Evolutionary conservation across 2,329 filamentous ascomycete species (phyloP).

Genomic region (Dissoconium aciculare): DNA sequence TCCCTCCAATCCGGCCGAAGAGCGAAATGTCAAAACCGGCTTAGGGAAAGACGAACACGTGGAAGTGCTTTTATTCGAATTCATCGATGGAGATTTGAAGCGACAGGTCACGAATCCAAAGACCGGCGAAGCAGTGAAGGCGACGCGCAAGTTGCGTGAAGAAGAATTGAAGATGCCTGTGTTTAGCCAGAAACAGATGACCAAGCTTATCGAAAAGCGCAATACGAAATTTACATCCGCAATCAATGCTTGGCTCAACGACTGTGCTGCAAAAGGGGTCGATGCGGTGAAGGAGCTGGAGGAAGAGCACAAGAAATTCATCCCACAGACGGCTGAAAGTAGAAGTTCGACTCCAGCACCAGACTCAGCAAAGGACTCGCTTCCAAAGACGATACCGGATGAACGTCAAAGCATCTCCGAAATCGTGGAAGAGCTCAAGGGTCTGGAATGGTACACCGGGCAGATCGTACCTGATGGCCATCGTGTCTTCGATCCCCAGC

Average conservation of each 20-base stretch:
- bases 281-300: slow-evolving; percentile 56
- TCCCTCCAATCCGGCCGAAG: slow-evolving; percentile 25
- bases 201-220: slow-evolving; percentile 71
- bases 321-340: slow-evolving; percentile 45
- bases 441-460: slow-evolving; percentile 71
- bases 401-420: slow-evolving; percentile 69
- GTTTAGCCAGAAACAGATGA: slow-evolving; percentile 85
- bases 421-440: slow-evolving; percentile 71
- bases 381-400: slow-evolving; percentile 60
- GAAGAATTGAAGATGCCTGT: slow-evolving; percentile 84
- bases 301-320: slow-evolving; percentile 41
- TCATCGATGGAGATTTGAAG: slow-evolving; percentile 80
- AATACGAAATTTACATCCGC: slow-evolving; percentile 71
- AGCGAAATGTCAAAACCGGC: slow-evolving; percentile 23
- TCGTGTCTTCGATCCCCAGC: slow-evolving; percentile 75
- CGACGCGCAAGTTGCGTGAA: slow-evolving; percentile 52
- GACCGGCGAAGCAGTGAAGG: slow-evolving; percentile 56
- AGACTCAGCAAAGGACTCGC: slow-evolving; percentile 24
- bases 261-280: slow-evolving; percentile 47
- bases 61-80: slow-evolving; percentile 80
- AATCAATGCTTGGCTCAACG: slow-evolving; percentile 60
- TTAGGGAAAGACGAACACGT: slow-evolving; percentile 24
- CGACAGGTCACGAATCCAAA: slow-evolving; percentile 57
- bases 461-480: slow-evolving; percentile 92
- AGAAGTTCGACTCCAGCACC: slow-evolving; percentile 29